Evolutionary conservation across 345 rosid genomes (phyloP), one percentile per base, ranked within the genome.

Genomic region (Corymbia maculata): DNA sequence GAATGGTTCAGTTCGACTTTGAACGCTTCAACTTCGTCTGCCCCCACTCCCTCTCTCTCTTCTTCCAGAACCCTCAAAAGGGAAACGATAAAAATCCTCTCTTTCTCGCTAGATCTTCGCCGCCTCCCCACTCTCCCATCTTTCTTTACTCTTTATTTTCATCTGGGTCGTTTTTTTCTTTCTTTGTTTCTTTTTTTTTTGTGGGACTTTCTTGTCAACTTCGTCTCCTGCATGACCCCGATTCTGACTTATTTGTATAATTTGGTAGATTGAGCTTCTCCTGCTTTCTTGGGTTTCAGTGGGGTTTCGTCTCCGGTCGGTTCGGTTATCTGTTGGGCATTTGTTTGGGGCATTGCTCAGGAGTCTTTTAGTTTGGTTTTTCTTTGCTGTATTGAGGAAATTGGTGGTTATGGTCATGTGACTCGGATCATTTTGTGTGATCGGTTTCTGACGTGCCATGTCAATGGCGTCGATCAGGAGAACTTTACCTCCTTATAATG

Each of bases 401-500:
- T 36, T 19, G 22, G 49, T 19, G 82, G 21, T 42, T 42, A 42
- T 1, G 82, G 6, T 36, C 49, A 42, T 44, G 49, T 75, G 82
- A 19, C 26, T 42, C 13, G 49, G 82, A 75, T 75, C 82, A 36
- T 75, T 19, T 66, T 66, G 21, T 16, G 45, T 32, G 79, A 68
- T 68, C 2, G 24, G 80, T 75, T 6, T 75, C 82, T 75, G 49
- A 36, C 44, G 79, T 44, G 45, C 79, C 30, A 24, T 50, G 57
- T 19, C 52, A 88, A 96, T 96, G 98, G 98, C 95, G 24, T 97
- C 98, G 42, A 89, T 94, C 92, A 96, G 99, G 84, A 95, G 99
- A 89, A 94, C 99, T 87, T 94, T 95, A 79, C 96, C 99, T 55
- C 98, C 97, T 7, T 88, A 90, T 90, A 94, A 90, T 85, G 96